These are phyloP conservation scores for Microcyclosporella mali DNA, from an alignment of 2,329 filamentous ascomycete genomes.

Conservation along the genomic window DNA sequence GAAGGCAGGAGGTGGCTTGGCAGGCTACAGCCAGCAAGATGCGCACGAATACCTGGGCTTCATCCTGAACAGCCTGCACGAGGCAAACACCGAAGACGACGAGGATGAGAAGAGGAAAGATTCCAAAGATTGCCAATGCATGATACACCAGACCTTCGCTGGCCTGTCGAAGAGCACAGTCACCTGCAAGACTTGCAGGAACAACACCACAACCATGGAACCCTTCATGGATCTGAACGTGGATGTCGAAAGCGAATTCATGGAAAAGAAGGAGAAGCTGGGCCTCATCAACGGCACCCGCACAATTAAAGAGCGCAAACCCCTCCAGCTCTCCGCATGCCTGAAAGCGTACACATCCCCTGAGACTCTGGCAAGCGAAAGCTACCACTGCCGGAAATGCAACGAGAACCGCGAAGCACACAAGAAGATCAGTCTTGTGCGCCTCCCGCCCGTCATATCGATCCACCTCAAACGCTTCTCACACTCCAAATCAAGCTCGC, in stretches of 20 bases:
- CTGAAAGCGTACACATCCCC: constrained; percentile 80
- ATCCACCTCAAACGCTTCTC: constrained; percentile 70
- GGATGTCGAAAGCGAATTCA: constrained; percentile 61
- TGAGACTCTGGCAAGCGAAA: constrained; percentile 67
- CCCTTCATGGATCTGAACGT: constrained; percentile 87
- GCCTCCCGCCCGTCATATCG: constrained; percentile 79
- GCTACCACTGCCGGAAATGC: constrained; percentile 81
- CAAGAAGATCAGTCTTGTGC: constrained; percentile 77
- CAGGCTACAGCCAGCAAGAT: constrained; percentile 92
- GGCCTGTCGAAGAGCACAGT: constrained; percentile 86
- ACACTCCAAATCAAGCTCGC: constrained; percentile 51
- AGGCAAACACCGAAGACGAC: constrained; percentile 55
- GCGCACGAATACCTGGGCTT: constrained; percentile 97
- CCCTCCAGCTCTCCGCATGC: constrained; percentile 51
- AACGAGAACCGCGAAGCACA: constrained; percentile 67
- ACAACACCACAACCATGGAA: constrained; percentile 74
- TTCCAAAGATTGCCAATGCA: constrained; percentile 63
- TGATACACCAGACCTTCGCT: constrained; percentile 91
- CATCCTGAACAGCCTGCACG: constrained; percentile 83
- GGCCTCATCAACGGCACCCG: constrained; percentile 43
- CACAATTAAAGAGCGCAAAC: constrained; percentile 27
- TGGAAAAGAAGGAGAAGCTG: constrained; percentile 56
- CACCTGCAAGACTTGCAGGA: constrained; percentile 81
- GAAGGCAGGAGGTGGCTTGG: constrained; percentile 63
- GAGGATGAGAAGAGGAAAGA: constrained; percentile 26